Evolutionary conservation across 2,329 filamentous ascomycete species (phyloP).

Genomic region (Arachnomyces sp.): DNA sequence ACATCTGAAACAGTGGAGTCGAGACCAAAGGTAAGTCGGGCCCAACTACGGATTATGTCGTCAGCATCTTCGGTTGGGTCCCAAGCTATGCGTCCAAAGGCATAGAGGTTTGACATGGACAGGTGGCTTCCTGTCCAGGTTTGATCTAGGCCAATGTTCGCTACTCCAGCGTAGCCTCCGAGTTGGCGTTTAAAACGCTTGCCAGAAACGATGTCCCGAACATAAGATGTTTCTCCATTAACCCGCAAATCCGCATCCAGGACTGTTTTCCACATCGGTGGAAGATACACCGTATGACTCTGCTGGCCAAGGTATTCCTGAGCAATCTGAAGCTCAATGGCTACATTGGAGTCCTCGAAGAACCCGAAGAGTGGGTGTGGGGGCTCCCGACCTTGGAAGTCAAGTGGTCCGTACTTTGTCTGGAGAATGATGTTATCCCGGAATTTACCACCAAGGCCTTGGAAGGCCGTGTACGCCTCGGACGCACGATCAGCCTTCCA

Average conservation of each 20-base stretch:
- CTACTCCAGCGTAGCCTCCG: slow-evolving; percentile 58
- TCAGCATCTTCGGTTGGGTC: slow-evolving; percentile 44
- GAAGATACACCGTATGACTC: slow-evolving; percentile 58
- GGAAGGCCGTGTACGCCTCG: slow-evolving; percentile 60
- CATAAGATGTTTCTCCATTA: slow-evolving; percentile 46
- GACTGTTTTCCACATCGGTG: slow-evolving; percentile 60
- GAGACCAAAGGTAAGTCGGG: slow-evolving; percentile 55
- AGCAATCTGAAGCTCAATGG: slow-evolving; percentile 58
- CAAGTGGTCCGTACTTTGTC: slow-evolving; percentile 66
- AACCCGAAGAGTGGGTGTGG: slow-evolving; percentile 55
- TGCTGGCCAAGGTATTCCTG: slow-evolving; percentile 68
- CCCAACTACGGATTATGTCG: slow-evolving; percentile 55
- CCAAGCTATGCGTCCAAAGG: slow-evolving; percentile 62
- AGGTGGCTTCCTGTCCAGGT: slow-evolving; percentile 64
- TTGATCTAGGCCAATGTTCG: slow-evolving; percentile 56
- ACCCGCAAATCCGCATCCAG: slow-evolving; percentile 60
- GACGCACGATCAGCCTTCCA: slow-evolving; percentile 63
- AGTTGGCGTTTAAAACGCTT: slow-evolving; percentile 49
- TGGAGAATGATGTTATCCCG: slow-evolving; percentile 64
- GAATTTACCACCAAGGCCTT: slow-evolving; percentile 55
- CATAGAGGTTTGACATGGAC: slow-evolving; percentile 63
- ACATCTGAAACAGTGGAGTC: slow-evolving; percentile 48
- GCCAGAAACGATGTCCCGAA: slow-evolving; percentile 55
- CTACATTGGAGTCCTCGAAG: slow-evolving; percentile 38
- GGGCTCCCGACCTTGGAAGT: slow-evolving; percentile 64